Conservation (phyloP, 345 rosid genomes). For the Carallia pectinifolia region DNA sequence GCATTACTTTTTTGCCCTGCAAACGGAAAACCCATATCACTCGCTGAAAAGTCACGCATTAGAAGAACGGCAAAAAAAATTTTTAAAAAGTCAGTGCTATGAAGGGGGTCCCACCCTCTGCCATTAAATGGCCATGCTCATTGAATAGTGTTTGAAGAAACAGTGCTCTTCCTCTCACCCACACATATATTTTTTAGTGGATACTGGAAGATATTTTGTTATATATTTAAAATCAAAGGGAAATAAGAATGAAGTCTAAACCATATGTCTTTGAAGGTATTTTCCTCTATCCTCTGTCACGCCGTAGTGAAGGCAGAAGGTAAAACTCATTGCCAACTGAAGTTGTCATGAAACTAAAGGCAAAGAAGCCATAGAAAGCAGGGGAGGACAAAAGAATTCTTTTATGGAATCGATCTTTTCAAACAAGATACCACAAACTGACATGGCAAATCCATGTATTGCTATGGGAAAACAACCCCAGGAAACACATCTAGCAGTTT, state of each 20-base stretch:
- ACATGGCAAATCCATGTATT: neutral
- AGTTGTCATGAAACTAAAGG: neutral
- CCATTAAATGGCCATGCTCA: neutral
- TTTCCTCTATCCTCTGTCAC: neutral
- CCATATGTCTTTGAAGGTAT: neutral
- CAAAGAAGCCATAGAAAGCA: too few relatives aligned
- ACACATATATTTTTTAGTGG: too few relatives aligned
- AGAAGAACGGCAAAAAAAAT: neutral
- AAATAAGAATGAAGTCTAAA: too few relatives aligned
- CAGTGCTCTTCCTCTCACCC: too few relatives aligned
- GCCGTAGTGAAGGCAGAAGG: neutral
- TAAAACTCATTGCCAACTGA: neutral
- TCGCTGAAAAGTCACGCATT: neutral
- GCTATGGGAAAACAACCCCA: constrained; percentile 40
- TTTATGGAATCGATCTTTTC: neutral
- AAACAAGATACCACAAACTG: neutral
- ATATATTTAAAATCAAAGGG: too few relatives aligned
- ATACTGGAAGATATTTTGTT: too few relatives aligned
- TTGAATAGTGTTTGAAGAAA: too few relatives aligned
- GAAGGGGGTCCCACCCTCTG: neutral
- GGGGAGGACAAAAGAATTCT: too few relatives aligned
- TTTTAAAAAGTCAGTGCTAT: neutral
- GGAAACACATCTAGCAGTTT: constrained; percentile 88
- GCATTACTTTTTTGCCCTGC: constrained; percentile 53
- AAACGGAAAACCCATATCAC: constrained; percentile 24